Conservation (phyloP, 2,329 filamentous ascomycete genomes). For the Didymella pinodella region DNA sequence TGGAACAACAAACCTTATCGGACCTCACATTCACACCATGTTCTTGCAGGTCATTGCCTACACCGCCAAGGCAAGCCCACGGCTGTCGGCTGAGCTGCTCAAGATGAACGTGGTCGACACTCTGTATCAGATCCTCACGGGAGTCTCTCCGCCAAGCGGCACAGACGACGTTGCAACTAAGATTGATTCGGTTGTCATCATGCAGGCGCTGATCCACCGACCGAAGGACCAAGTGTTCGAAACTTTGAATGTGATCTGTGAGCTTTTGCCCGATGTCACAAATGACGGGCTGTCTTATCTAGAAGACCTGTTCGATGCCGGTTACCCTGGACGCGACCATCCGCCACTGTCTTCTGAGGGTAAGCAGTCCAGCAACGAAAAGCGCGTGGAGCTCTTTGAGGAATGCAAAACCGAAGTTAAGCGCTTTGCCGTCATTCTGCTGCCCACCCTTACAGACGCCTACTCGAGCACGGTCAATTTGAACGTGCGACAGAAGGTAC, state of each 20-base stretch:
- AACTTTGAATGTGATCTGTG: constrained; percentile 96
- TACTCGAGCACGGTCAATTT: constrained; percentile 98
- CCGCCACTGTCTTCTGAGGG: constrained; percentile 54
- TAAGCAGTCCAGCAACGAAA: constrained; percentile 74
- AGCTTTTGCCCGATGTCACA: constrained; percentile 81
- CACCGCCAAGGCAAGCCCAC: constrained; percentile 86
- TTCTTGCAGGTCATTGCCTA: constrained; percentile 92
- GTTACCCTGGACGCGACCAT: constrained; percentile 57
- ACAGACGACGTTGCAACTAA: constrained; percentile 81
- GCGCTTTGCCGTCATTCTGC: constrained; percentile 89
- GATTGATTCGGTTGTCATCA: constrained; percentile 95
- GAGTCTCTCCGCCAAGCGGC: constrained; percentile 86
- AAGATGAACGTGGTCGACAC: constrained; percentile 98
- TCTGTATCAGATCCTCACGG: constrained; percentile 94
- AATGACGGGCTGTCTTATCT: constrained; percentile 62
- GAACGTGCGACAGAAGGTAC: constrained; percentile 90
- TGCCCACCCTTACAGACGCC: constrained; percentile 93
- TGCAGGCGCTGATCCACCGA: constrained; percentile 96
- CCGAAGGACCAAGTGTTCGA: constrained; percentile 96
- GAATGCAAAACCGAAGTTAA: constrained; percentile 87
- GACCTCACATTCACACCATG: constrained; percentile 92
- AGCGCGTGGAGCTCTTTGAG: constrained; percentile 80
- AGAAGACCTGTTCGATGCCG: constrained; percentile 59
- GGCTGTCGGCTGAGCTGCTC: constrained; percentile 85
- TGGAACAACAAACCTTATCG: constrained; percentile 94